A percentile compares a stretch with the other conserved stretches of the same genome.
Conservation (phyloP, 2,329 filamentous ascomycete genomes). For the Penicillium sclerotigenum region DNA sequence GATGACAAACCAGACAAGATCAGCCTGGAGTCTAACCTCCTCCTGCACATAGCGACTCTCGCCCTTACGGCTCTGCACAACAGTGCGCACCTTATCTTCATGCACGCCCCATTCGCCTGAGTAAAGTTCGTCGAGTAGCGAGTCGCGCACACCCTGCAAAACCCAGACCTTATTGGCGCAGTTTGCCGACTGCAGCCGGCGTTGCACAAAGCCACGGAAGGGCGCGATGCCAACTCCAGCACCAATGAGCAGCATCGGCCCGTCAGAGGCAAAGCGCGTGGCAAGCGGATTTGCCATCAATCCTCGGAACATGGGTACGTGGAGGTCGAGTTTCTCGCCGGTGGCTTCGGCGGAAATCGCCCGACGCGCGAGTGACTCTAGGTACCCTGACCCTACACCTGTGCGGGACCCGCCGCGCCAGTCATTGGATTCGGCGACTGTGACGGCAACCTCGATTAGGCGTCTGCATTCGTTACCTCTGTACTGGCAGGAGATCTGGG, state of each 20-base stretch:
- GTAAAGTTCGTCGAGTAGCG: constrained; percentile 91
- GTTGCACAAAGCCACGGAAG: constrained; percentile 96
- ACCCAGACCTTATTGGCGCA: constrained; percentile 99
- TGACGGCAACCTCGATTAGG: constrained; percentile 93
- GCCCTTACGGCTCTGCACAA: constrained; percentile 71
- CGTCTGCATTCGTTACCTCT: constrained; percentile 70
- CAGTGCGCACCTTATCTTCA: constrained; percentile 79
- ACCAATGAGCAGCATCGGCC: constrained; percentile 95
- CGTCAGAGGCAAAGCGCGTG: constrained; percentile 85
- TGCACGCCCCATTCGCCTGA: constrained; percentile 94
- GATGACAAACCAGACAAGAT: constrained; percentile 97
- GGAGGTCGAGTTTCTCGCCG: constrained; percentile 56
- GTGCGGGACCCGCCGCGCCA: constrained; percentile 72
- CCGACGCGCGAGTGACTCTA: constrained; percentile 76
- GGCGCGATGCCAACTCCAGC: constrained; percentile 95
- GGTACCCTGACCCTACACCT: constrained; percentile 87
- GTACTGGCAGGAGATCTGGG: constrained; percentile 70
- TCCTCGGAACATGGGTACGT: constrained; percentile 95
- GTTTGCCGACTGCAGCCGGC: constrained; percentile 87
- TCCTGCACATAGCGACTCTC: constrained; percentile 94
- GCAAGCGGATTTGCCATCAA: constrained; percentile 96
- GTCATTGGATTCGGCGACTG: constrained; percentile 80
- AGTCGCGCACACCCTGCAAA: constrained; percentile 89
- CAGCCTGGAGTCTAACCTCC: constrained; percentile 84
- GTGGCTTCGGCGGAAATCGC: constrained; percentile 65